Percentiles rank a stretch among this genome's conserved stretches.
phyloP scores from a whole-genome alignment of 192 early-diverging fungal genomes.

The Anaeromyces robustus region DNA sequence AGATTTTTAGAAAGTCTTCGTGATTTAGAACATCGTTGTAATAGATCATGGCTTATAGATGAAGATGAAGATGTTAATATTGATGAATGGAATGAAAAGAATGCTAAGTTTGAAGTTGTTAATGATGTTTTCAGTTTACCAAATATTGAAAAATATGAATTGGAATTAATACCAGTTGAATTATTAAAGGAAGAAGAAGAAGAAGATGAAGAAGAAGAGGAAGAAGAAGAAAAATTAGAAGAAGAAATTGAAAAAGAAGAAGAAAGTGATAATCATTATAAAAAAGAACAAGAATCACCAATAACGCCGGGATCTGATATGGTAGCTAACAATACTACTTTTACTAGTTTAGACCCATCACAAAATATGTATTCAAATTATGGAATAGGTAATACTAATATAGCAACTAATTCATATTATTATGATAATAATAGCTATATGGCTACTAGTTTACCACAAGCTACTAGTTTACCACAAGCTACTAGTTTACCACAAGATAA shows the following conservation, averaged over 20 bases:
- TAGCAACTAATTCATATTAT: too few relatives aligned
- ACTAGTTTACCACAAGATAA: too few relatives aligned
- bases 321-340: too few relatives aligned
- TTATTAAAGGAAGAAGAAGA: neutral
- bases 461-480: too few relatives aligned
- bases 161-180: neutral
- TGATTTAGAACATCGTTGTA: conserved; percentile 44
- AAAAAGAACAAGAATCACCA: too few relatives aligned
- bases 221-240: neutral
- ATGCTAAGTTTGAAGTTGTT: neutral
- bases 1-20: conserved; percentile 53
- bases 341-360: too few relatives aligned
- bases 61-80: neutral
- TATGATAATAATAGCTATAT: too few relatives aligned
- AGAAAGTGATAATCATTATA: neutral
- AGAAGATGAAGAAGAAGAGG: neutral
- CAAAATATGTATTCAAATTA: too few relatives aligned
- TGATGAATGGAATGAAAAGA: neutral
- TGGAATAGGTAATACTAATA: too few relatives aligned
- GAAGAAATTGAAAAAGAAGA: neutral
- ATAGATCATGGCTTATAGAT: neutral
- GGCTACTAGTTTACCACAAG: too few relatives aligned
- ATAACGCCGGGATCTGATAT: too few relatives aligned
- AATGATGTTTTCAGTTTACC: neutral
- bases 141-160: neutral